Evolutionary conservation across 805 yeast genomes (phyloP), one percentile per base, ranked within the genome.

Genomic region (Metschnikowia arizonensis): DNA sequence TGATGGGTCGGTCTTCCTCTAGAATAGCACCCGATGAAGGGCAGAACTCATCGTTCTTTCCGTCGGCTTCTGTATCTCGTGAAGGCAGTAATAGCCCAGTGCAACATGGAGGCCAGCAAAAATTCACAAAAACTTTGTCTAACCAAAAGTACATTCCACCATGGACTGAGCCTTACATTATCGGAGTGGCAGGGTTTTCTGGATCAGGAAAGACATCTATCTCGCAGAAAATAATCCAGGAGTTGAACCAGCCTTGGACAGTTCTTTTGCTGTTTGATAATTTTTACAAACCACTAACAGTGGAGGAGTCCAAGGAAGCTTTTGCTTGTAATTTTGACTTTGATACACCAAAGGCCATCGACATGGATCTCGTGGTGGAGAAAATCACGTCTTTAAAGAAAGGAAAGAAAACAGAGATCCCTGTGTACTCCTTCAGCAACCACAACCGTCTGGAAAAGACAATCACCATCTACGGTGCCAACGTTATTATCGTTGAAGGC

Each of bases 201-300:
- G 76, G 98, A 1, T 87, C 96, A 0, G 99, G 99, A 1, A 91
- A 91, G 61, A 91, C 98, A 0, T 84, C 95, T 29, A 88, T 93
- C 15, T 93, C 97, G 0, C 82, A 88, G 31, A 77, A 79, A 51
- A 83, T 93, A 55, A 86, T 90, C 42, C 78, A 83, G 45, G 81
- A 82, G 50, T 66, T 78, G 48, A 83, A 88, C 65, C 88, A 88
- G 45, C 98, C 98, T 1, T 90, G 98, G 97, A 88, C 97, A 0
- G 91, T 93, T 10, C 70, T 93, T 46, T 60, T 91, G 17, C 85
- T 97, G 1, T 74, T 89, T 67, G 99, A 93, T 61, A 91, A 91
- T 64, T 93, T 91, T 61, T 93, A 93, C 67, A 80, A 76, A 39
- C 93, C 93, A 0, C 70, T 93, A 53, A 74, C 72, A 1, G 66